Conservation (phyloP, 306 rosid species). For the Cajanus cajan region DNA sequence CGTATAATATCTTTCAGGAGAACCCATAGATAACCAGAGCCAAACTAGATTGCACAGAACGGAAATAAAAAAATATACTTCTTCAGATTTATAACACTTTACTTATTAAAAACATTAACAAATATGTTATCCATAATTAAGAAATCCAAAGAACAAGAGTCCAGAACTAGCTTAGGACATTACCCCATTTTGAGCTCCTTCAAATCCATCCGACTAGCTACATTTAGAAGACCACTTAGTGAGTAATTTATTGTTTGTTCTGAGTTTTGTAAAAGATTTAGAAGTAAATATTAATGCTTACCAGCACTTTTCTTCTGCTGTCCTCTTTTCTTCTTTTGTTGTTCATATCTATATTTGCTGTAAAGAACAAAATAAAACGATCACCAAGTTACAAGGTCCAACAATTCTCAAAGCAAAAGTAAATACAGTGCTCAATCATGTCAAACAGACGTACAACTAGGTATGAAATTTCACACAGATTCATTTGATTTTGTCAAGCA, state of each 20-base stretch:
- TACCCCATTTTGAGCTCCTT: conserved; percentile 99
- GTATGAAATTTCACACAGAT: not conserved
- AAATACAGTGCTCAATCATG: not conserved
- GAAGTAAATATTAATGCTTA: conserved; percentile 45
- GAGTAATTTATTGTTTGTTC: conserved; percentile 43
- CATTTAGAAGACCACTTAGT: conserved; percentile 55
- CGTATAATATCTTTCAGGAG: not conserved
- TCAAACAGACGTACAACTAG: not conserved
- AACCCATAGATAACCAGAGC: not conserved
- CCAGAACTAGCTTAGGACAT: conserved; percentile 28
- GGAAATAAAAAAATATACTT: not conserved
- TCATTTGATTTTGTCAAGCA: not conserved
- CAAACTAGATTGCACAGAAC: not conserved
- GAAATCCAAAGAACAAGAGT: conserved; percentile 21
- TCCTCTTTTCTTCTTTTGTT: conserved; percentile 88
- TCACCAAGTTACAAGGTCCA: conserved; percentile 9
- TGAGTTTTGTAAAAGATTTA: conserved; percentile 30
- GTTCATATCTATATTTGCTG: conserved; percentile 94
- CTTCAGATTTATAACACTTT: conserved; percentile 11
- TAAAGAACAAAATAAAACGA: conserved; percentile 33
- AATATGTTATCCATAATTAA: conserved; percentile 1
- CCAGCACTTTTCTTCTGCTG: conserved; percentile 99
- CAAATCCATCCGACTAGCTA: conserved; percentile 94
- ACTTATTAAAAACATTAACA: not conserved
- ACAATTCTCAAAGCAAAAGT: not conserved